Conservation (phyloP, 805 yeast genomes). For the Blastobotrys peoriensis region DNA sequence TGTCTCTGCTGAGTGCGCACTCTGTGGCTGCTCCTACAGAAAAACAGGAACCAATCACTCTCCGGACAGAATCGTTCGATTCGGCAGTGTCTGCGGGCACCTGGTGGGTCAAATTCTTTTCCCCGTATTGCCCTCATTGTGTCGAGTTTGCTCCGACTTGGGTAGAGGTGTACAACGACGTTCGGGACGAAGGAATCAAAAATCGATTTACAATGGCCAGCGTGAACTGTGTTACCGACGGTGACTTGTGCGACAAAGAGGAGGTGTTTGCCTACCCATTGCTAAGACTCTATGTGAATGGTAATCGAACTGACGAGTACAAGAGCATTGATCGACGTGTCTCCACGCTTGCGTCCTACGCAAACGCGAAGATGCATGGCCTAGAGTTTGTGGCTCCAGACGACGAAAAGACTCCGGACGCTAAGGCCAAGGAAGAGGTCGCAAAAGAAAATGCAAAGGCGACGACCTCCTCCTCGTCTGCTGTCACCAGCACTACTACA, state of each 20-base stretch:
- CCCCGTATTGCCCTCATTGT: constrained; percentile 89
- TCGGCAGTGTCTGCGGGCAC: constrained; percentile 43
- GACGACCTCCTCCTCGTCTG: background rate
- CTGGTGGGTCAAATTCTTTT: constrained; percentile 79
- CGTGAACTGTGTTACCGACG: constrained; percentile 80
- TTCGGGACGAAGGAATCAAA: constrained; percentile 39
- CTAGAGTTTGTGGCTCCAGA: constrained; percentile 3
- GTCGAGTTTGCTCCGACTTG: constrained; percentile 72
- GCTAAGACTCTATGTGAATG: constrained; percentile 51
- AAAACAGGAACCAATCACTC: constrained; percentile 38
- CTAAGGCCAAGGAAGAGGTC: constrained; percentile 2
- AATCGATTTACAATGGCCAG: constrained; percentile 55
- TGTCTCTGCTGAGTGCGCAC: too few relatives aligned
- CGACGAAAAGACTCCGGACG: background rate
- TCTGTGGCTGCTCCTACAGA: background rate
- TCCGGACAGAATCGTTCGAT: constrained; percentile 49
- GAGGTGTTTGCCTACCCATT: constrained; percentile 63
- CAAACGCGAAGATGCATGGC: constrained; percentile 3
- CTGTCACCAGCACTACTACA: background rate
- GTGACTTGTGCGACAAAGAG: constrained; percentile 75
- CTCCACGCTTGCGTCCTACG: constrained; percentile 3
- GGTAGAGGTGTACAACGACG: constrained; percentile 55
- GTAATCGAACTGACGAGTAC: constrained; percentile 23
- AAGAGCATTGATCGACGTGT: constrained; percentile 3
- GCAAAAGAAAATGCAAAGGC: background rate